Evolutionary conservation across 2,329 filamentous ascomycete species (phyloP), one percentile per base, ranked within the genome.

Genomic region (Delphinella strobiligena): DNA sequence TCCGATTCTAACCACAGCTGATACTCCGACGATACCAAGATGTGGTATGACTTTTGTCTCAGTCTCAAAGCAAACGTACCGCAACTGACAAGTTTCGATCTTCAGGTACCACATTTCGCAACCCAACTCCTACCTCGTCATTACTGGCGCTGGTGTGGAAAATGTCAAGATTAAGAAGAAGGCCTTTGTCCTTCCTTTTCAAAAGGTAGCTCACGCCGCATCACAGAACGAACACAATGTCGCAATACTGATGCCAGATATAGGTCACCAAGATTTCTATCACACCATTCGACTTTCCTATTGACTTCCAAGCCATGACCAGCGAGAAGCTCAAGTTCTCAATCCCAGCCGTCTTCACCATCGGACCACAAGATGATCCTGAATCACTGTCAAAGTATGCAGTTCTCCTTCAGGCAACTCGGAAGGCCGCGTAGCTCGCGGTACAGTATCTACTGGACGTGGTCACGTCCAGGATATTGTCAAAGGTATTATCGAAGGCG

Each of bases 401-500:
- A 37, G 80, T 85, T 59, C 71, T 93, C 0, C 68, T 93, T 4
- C 83, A 4, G 80, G 71, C 5, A 63, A 80, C 43, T 66, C 64
- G 3, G 69, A 72, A 38, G 64, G 63, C 2, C 63, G 66, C 5
- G 52, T 57, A 5, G 48, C 52, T 3, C 54, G 61, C 46, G 54
- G 52, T 34, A 49, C 64, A 3, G 60, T 67, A 31, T 50, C 62
- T 11, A 62, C 60, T 47, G 67, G 66, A 16, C 61, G 68, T n/a
- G 68, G 72, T 39, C 82, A 89, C 61, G 78, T 91, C 12, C 80
- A 82, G 53, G 82, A 82, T 49, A 93, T 93, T 45, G 80, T 93
- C 60, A 89, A 86, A 60, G 85, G 84, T 44, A 87, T 93, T 58
- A 91, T 93, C 50, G 84, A 93, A 59, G 86, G 86, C 45, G 86